Percentiles rank a stretch among this genome's conserved stretches.
Conservation (phyloP, 768 basidiomycete genomes). For the Boletus huronensis region DNA sequence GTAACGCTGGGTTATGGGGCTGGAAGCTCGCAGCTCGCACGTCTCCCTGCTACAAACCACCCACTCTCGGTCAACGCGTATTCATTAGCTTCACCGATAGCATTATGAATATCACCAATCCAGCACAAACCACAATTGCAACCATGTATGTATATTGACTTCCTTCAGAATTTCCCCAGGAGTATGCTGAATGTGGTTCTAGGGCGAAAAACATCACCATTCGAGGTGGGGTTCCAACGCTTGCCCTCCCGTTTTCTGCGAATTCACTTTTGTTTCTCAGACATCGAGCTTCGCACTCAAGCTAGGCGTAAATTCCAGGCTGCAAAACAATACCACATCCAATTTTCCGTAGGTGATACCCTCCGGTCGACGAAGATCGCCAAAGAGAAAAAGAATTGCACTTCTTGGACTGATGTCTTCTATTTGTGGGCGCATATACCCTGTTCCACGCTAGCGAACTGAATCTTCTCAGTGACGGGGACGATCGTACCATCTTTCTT, state of each 20-base stretch:
- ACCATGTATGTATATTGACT: no score
- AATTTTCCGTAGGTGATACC: not conserved
- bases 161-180: no score
- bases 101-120: no score
- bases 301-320: not conserved
- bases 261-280: not conserved
- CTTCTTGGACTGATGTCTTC: not conserved
- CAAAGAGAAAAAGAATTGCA: not conserved
- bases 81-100: no score
- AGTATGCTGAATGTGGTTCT: no score
- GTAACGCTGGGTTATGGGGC: no score
- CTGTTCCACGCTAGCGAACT: not conserved
- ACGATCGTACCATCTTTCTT: not conserved
- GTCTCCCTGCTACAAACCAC: no score
- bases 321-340: not conserved
- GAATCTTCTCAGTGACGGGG: not conserved
- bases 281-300: not conserved
- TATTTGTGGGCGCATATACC: not conserved
- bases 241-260: not conserved
- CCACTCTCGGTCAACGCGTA: no score
- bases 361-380: not conserved
- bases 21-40: no score
- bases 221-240: no score
- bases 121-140: no score
- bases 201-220: no score